Conservation (phyloP, 2,329 filamentous ascomycete genomes). For the Fusarium lateritium region DNA sequence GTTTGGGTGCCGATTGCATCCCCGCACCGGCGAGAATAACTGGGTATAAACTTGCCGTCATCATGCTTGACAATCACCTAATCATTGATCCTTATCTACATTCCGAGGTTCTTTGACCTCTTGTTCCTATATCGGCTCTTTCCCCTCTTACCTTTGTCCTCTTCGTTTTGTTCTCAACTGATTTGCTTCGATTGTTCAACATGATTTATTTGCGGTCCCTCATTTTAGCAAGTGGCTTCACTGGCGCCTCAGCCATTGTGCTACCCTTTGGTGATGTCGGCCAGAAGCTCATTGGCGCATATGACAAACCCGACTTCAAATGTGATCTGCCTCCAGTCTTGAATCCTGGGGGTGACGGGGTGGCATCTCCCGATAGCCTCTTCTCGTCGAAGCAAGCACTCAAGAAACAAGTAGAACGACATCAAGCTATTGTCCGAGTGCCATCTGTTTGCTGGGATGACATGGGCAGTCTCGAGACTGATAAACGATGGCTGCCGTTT, state of each 20-base stretch:
- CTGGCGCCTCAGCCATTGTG: neutral
- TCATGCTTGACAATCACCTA: neutral
- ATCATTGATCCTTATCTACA: neutral
- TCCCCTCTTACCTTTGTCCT: neutral
- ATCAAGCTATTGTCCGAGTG: constrained; percentile 69
- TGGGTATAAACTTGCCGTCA: neutral
- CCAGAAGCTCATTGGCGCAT: neutral
- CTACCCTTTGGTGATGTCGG: neutral
- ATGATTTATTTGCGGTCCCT: neutral
- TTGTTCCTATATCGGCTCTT: neutral
- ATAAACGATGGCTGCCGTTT: constrained; percentile 69
- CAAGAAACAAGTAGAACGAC: constrained; percentile 61
- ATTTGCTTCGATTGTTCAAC: neutral
- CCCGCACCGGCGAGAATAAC: neutral
- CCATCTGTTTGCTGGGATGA: constrained; percentile 71
- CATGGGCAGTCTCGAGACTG: constrained; percentile 65
- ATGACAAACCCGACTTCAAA: constrained; percentile 32
- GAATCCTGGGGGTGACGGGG: constrained; percentile 50
- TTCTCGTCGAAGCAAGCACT: constrained; percentile 55
- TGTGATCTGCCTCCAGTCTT: constrained; percentile 56
- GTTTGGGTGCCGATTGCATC: neutral
- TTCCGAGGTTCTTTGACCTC: neutral
- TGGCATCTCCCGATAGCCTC: constrained; percentile 52
- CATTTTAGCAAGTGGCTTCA: neutral
- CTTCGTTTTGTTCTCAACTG: neutral